Evolutionary conservation across 345 rosid species (phyloP), one percentile per base, ranked within the genome.

Genomic region (Eucalyptus tenuipes): DNA sequence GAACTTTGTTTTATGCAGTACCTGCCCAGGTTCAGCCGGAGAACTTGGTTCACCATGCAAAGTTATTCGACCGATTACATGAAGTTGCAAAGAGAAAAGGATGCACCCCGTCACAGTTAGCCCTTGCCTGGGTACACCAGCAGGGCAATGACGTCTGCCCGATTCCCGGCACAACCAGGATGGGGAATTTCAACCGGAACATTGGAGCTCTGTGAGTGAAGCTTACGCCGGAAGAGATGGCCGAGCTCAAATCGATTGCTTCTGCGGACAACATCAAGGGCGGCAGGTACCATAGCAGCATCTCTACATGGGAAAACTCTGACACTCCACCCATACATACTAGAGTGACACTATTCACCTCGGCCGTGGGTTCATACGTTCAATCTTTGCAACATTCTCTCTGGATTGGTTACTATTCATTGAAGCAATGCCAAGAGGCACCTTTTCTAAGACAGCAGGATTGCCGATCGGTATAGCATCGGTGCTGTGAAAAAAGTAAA

Each of bases 261-360:
- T 89, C 90, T 31, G 90, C 91, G 0, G 93, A 90, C 53, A 88
- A 86, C 2, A 91, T 93, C 45, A 94, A 94, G 87, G 95, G 96
- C 5, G 94, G 92, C 25, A 87, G 96, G 87, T 94, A 93, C 68
- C 18, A 3, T 4, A 29, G 31, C 14, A n/a, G 6, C 48, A 1
- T 86, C 4, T 1, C 79, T 29, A 96, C 97, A 7, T 92, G 87
- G 93, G 86, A 91, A 50, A 64, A 90, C 66, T 90, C 94, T 0
- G 97, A 92, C 10, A 95, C 96, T 45, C 95, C 95, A 33, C 95
- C 93, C n/a, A n/a, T n/a, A n/a, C n/a, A n/a, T n/a, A n/a, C n/a
- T n/a, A n/a, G n/a, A n/a, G n/a, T n/a, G n/a, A n/a, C n/a, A n/a
- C n/a, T n/a, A n/a, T n/a, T n/a, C n/a, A n/a, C n/a, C n/a, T n/a